Evolutionary conservation across 139 green algal genomes (phyloP).

Genomic region (Chlorella sp.): DNA sequence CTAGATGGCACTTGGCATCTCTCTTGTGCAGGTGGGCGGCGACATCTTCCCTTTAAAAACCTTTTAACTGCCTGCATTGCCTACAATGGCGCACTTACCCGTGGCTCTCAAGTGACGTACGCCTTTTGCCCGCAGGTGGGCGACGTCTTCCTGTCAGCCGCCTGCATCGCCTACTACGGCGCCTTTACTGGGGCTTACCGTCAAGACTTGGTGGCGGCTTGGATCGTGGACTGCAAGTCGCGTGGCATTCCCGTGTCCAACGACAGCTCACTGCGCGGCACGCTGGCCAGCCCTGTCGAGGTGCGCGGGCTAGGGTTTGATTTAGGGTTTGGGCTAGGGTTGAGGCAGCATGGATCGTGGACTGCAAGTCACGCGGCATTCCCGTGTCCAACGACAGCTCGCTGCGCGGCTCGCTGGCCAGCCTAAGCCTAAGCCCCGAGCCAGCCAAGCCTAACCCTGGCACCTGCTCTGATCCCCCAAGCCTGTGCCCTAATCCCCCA

Average conservation of each 20-base stretch:
- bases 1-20: too few species aligned
- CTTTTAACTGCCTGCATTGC: too few species aligned
- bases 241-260: slow-evolving; percentile 50
- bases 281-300: slow-evolving; percentile 64
- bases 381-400: slow-evolving; percentile 44
- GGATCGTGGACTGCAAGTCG: slow-evolving; percentile 49
- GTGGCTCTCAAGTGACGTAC: too few species aligned
- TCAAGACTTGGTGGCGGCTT: slow-evolving; percentile 48
- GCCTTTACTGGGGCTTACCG: slow-evolving; percentile 79
- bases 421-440: too few species aligned
- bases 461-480: too few species aligned
- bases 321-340: neutral
- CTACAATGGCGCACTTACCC: too few species aligned
- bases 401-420: slow-evolving; percentile 54
- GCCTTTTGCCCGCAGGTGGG: slow-evolving; percentile 39
- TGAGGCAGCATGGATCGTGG: slow-evolving; percentile 45
- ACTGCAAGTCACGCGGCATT: slow-evolving; percentile 45
- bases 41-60: too few species aligned
- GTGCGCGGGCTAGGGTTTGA: slow-evolving; percentile 8
- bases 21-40: too few species aligned
- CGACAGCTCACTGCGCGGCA: slow-evolving; percentile 44
- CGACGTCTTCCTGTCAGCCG: slow-evolving; percentile 67
- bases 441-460: too few species aligned
- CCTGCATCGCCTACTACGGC: slow-evolving; percentile 76
- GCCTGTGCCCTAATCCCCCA: too few species aligned